A percentile compares a stretch with the other conserved stretches of the same genome.
These are phyloP conservation scores for Lactarius hatsudake DNA, from an alignment of 768 basidiomycete genomes.

Conservation along the genomic window DNA sequence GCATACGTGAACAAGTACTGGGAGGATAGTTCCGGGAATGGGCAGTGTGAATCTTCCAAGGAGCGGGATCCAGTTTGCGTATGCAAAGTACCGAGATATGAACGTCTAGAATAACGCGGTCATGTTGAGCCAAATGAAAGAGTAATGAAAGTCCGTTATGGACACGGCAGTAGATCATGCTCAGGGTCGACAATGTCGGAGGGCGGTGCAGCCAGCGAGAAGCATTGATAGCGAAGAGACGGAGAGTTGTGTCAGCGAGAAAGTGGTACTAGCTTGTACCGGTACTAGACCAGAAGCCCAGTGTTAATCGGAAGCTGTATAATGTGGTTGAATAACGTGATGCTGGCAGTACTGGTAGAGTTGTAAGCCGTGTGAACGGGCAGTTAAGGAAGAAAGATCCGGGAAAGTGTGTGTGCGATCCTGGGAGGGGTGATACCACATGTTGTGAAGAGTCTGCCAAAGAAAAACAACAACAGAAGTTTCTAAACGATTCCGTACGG, in stretches of 20 bases:
- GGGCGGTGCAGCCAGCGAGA: constrained; percentile 11
- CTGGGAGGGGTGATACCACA: constrained; percentile 11
- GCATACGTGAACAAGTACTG: constrained; percentile 7
- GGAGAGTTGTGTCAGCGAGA: constrained; percentile 9
- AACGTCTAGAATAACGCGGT: constrained; percentile 14
- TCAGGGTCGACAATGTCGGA: constrained; percentile 12
- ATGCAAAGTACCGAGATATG: constrained; percentile 24
- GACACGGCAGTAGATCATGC: constrained; percentile 17
- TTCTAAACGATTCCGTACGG: neutral
- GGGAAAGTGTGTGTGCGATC: constrained; percentile 12
- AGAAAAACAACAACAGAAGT: constrained; percentile 7
- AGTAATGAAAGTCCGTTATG: constrained; percentile 13
- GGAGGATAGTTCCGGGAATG: constrained; percentile 19
- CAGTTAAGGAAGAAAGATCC: constrained; percentile 1
- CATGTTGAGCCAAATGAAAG: constrained; percentile 7
- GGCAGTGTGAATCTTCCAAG: constrained; percentile 23
- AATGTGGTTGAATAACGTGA: neutral
- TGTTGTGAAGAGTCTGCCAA: constrained; percentile 19
- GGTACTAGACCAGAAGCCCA: constrained; percentile 1
- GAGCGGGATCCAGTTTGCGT: constrained; percentile 13
- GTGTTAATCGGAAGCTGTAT: constrained; percentile 3
- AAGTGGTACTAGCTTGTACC: neutral
- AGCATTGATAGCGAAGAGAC: neutral
- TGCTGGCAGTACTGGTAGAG: neutral
- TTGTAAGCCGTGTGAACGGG: neutral